Evolutionary conservation across 1,139 yeast species (phyloP).

Genomic region (Geotrichum candidum): DNA sequence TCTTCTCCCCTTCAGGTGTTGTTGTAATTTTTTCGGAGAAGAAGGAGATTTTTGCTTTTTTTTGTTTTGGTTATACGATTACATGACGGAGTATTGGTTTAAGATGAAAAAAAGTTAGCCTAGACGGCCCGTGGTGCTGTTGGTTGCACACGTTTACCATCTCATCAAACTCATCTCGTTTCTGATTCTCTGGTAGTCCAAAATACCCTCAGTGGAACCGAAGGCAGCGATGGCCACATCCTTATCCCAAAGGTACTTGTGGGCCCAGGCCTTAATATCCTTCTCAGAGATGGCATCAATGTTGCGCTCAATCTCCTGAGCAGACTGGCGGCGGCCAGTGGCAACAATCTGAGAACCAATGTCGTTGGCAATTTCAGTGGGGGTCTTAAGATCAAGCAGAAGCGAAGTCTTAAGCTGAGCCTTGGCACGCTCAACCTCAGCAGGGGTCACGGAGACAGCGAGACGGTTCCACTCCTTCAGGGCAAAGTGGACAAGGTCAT

Average conservation of each 20-base stretch:
- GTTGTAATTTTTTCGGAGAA: no score
- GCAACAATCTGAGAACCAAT: slow-evolving; percentile 95
- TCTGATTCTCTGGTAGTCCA: slow-evolving; percentile 52
- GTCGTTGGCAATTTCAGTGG: slow-evolving; percentile 95
- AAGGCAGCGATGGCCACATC: slow-evolving; percentile 87
- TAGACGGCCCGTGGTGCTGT: background rate
- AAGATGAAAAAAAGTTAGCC: background rate
- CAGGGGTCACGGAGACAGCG: slow-evolving; percentile 71
- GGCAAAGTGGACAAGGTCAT: slow-evolving; percentile 65
- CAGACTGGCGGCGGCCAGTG: slow-evolving; percentile 83
- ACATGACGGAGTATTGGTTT: background rate
- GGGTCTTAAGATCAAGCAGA: slow-evolving; percentile 81
- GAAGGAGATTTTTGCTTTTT: background rate
- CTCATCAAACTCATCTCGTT: slow-evolving; percentile 36
- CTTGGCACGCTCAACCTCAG: slow-evolving; percentile 89
- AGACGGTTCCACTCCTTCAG: slow-evolving; percentile 85
- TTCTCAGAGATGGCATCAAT: slow-evolving; percentile 73
- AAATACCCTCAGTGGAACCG: slow-evolving; percentile 67
- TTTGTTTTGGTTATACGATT: background rate
- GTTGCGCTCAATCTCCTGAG: slow-evolving; percentile 83
- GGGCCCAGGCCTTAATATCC: slow-evolving; percentile 86
- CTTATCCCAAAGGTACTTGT: slow-evolving; percentile 66
- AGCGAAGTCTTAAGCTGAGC: slow-evolving; percentile 91
- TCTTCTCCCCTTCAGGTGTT: background rate
- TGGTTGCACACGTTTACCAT: slow-evolving; percentile 9